Base-by-base conservation (phyloP, 768 basidiomycete genomes). In the Russula foetens region DNA sequence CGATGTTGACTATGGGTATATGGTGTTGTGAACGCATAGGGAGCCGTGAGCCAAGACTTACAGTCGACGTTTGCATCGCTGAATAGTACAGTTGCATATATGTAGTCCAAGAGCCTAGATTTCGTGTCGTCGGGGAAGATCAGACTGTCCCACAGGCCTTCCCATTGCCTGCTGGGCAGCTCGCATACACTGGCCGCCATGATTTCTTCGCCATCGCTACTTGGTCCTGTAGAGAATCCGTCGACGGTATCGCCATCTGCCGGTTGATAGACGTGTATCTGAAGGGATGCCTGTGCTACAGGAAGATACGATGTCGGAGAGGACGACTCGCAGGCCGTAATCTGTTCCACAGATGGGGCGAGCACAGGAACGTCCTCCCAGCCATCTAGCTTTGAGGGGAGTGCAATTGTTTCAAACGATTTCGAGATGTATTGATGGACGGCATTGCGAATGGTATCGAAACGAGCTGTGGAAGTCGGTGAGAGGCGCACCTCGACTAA, bases 141-240 rank as follows among this genome's bases (percentile, higher is more conserved):
- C 66, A 99, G 71, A 50, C 87, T 90, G 53, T 88, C 88, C 97
- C 97, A 98, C 17, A 98, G 75, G 1, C 96, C 94, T 61, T 98
- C 96, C 79, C 90, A 86, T 43, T 78, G 81, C 63, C 78, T 72
- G 63, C 86, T 88, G 1, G 97, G 97, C 48, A 99, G 79, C 56
- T 95, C 89, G 70, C 89, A 89, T 21, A 98, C 86, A 59, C 82
- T 89, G 1, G 95, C 97, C 12, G 96, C 92, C 76, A 88, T 88
- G 0, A 92, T 84, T 61, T 87, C 84, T 46, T 85, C 89, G 23
- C 77, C 79, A 23, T 88, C 88, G 29, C 79, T 79, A 52, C 76
- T 73, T 1, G 69, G 75, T 61, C 77, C 70, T 69, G 76, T 76
- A 45, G 82, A 79, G 65, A 91, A 89, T 62, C 96, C 92, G 68